Evolutionary conservation across 768 basidiomycete genomes (phyloP).

Genomic region (Suillus variegatus): DNA sequence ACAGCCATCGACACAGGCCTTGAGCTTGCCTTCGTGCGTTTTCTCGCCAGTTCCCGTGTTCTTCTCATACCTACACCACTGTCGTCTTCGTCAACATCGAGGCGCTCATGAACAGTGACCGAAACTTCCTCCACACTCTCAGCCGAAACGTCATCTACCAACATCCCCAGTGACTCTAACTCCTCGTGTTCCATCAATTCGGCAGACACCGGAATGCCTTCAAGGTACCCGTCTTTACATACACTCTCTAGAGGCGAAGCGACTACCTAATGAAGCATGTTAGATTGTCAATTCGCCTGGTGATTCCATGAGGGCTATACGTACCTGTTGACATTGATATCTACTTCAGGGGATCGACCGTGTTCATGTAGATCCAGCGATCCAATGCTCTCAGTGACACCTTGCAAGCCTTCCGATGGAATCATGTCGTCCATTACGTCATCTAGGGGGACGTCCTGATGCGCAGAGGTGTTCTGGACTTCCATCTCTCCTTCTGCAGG

Average conservation of each 20-base stretch:
- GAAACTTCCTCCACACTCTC: background rate
- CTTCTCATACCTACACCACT: background rate
- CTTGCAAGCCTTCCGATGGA: background rate
- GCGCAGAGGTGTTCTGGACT: background rate
- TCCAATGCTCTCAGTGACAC: slow-evolving; percentile 1
- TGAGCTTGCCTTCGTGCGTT: background rate
- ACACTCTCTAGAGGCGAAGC: background rate
- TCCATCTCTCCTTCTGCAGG: background rate
- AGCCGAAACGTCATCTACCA: background rate
- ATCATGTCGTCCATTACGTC: background rate
- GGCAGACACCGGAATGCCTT: background rate
- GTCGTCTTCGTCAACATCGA: background rate
- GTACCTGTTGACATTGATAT: background rate
- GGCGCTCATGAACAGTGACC: background rate
- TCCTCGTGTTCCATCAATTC: background rate
- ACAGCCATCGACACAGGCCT: slow-evolving; percentile 12
- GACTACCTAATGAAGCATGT: background rate
- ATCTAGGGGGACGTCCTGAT: background rate
- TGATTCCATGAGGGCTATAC: background rate
- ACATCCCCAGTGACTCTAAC: background rate
- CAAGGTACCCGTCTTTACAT: background rate
- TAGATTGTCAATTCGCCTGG: too few relatives aligned
- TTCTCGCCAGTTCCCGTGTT: background rate
- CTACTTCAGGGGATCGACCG: background rate
- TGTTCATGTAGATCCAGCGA: background rate